Evolutionary conservation across 2,329 filamentous ascomycete species (phyloP), one percentile per base, ranked within the genome.

Genomic region (Clarireedia paspali): DNA sequence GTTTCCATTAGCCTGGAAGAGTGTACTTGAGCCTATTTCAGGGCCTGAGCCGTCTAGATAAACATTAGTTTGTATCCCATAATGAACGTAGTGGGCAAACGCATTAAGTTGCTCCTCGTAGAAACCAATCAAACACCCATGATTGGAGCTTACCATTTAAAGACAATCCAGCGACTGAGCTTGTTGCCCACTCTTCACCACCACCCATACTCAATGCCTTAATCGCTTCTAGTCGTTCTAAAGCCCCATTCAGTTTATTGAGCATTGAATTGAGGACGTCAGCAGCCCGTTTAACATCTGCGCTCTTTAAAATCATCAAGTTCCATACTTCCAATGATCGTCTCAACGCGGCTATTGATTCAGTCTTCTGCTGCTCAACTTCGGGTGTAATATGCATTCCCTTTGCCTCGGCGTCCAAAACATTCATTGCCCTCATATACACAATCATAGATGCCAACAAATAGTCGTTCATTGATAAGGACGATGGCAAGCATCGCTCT

Each of bases 361-460:
- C 47, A 15, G 39, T 9, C 17, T 49, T 47, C 42, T 47, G 36
- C n/a, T 47, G 26, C 14, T 39, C 20, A 12, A 6, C n/a, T 3
- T 30, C 48, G 9, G 15, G 14, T 14, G n/a, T 48, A 5, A n/a
- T 9, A 14, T 26, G 12, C 15, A 6, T 42, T 12, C 45, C 52
- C 27, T 40, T 39, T 17, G 23, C 23, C 27, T 54, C 52, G 5
- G 23, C 24, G 9, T 50, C 39, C 4, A 46, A 9, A 30, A 44
- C 27, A n/a, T 44, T 40, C 45, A 49, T 55, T 17, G 26, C 36
- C 17, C 40, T 36, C 47, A 58, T 20, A 45, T 53, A 58, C 3
- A 85, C 63, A 12, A 85, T 75, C 75, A 82, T 81, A 55, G 78
- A 76, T 0, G 81, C 81, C 2, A 85, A 74, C 51, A 85, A 68